Base-by-base conservation (phyloP, 768 basidiomycete genomes). In the Leucogyrophana mollusca region DNA sequence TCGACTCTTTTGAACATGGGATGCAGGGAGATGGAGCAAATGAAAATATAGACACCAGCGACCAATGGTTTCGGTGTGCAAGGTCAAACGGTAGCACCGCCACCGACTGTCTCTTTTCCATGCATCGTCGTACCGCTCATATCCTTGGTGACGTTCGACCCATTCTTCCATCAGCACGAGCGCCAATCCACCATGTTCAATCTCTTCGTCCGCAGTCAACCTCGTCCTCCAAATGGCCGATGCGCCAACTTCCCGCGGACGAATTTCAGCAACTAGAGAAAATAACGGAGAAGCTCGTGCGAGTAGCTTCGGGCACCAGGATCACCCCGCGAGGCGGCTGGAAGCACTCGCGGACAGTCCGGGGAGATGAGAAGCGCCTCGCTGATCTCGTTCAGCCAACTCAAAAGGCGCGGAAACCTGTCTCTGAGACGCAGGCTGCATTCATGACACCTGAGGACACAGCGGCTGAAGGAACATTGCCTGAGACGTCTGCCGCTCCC, bases 1-100 rank as follows among this genome's bases (percentile, higher is more conserved):
- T 82, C 82, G 6, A 88, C 73, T 49, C 89, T 79, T 67, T 91
- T 90, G 73, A 88, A 89, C 88, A 90, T 90, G 39, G 34, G 27
- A 34, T 30, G 37, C 35, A 14, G 4, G 34, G 37, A 45, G 34
- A 16, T 21, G 22, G 17, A 23, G 40, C 4, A n/a, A 46, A 36
- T 10, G 13, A 11, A 18, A 30, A 2, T 10, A 42, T 32, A 32
- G 14, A 9, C 30, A 3, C 18, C 22, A 11, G 40, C 24, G n/a
- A n/a, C n/a, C n/a, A n/a, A n/a, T n/a, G n/a, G n/a, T n/a, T n/a
- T n/a, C n/a, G n/a, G n/a, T n/a, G n/a, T n/a, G n/a, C n/a, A n/a
- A n/a, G n/a, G n/a, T n/a, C n/a, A n/a, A n/a, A n/a, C n/a, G n/a
- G n/a, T n/a, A 30, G 27, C 27, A 30, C 27, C 27, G 27, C 27